Evolutionary conservation across 2,329 filamentous ascomycete species (phyloP).

Genomic region (Hypoxylon sp.): DNA sequence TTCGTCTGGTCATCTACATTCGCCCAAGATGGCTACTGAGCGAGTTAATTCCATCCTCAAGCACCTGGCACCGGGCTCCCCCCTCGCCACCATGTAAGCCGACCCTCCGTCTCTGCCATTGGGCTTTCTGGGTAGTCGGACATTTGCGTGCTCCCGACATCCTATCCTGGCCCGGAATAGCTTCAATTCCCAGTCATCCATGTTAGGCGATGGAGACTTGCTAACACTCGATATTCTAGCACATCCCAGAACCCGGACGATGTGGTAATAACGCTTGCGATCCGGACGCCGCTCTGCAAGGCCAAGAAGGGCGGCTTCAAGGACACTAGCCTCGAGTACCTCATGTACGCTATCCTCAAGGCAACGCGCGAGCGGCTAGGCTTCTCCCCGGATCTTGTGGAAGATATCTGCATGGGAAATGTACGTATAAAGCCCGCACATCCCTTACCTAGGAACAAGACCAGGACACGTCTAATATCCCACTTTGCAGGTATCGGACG

Average conservation of each 20-base stretch:
- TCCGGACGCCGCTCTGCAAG: constrained; percentile 89
- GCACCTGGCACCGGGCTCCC: constrained; percentile 79
- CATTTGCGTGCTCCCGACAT: not conserved
- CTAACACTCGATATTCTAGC: constrained; percentile 56
- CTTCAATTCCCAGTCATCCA: too few species aligned
- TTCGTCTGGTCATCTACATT: not conserved
- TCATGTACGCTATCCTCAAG: constrained; percentile 84
- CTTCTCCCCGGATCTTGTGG: constrained; percentile 80
- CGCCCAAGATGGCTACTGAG: constrained; percentile 76
- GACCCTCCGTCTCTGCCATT: not conserved
- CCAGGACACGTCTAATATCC: not conserved
- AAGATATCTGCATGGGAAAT: constrained; percentile 93
- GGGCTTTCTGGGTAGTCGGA: not conserved
- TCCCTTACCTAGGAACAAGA: not conserved
- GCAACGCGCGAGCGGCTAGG: constrained; percentile 75
- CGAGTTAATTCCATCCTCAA: constrained; percentile 87
- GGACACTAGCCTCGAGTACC: constrained; percentile 87
- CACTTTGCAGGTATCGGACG: constrained; percentile 72
- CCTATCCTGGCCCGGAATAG: too few species aligned
- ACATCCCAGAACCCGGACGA: constrained; percentile 94
- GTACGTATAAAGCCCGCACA: constrained; percentile 57
- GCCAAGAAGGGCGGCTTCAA: constrained; percentile 93
- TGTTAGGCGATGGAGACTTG: too few species aligned
- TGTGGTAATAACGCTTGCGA: constrained; percentile 91
- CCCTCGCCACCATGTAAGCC: constrained; percentile 78